These are phyloP conservation scores for Zasmidium cellare DNA, from an alignment of 2,329 filamentous ascomycete genomes.

Conservation along the genomic window DNA sequence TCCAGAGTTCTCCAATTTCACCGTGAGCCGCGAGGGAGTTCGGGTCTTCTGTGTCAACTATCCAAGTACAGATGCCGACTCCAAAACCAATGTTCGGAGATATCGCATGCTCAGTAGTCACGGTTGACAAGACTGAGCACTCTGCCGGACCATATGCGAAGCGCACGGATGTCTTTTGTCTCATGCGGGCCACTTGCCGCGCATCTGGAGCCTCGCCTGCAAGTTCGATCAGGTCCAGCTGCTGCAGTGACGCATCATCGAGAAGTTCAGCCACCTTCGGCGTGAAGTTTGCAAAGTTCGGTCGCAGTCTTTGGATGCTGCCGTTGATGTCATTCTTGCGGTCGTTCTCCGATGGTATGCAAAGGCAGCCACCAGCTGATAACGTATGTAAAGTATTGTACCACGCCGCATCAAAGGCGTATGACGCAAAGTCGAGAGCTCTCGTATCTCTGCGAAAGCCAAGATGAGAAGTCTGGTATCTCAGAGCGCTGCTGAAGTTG, in stretches of 20 bases:
- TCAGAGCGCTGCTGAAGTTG: conserved; percentile 8
- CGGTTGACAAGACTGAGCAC: not conserved
- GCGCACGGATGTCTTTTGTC: not conserved
- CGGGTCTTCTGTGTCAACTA: conserved; percentile 5
- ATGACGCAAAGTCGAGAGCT: not conserved
- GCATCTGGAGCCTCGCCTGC: not conserved
- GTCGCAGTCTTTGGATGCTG: not conserved
- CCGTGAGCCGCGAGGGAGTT: conserved; percentile 59
- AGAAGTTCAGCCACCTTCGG: not conserved
- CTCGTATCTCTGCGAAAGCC: not conserved
- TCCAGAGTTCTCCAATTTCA: conserved; percentile 48
- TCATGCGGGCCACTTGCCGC: not conserved
- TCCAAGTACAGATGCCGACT: not conserved
- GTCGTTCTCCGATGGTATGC: conserved; percentile 18
- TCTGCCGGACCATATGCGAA: conserved; percentile 1
- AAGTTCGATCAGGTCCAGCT: not conserved
- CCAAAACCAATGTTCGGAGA: not conserved
- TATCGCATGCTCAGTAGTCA: not conserved
- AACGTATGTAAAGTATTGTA: conserved; percentile 4
- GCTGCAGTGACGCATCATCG: not conserved
- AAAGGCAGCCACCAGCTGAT: conserved; percentile 17
- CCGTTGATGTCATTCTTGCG: conserved; percentile 8
- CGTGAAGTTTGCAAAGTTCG: not conserved
- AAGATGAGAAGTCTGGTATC: not conserved
- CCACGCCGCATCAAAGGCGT: conserved; percentile 3